phyloP scores from a whole-genome alignment of 202 grass and related monocot genomes.

The Carex arenaria region DNA sequence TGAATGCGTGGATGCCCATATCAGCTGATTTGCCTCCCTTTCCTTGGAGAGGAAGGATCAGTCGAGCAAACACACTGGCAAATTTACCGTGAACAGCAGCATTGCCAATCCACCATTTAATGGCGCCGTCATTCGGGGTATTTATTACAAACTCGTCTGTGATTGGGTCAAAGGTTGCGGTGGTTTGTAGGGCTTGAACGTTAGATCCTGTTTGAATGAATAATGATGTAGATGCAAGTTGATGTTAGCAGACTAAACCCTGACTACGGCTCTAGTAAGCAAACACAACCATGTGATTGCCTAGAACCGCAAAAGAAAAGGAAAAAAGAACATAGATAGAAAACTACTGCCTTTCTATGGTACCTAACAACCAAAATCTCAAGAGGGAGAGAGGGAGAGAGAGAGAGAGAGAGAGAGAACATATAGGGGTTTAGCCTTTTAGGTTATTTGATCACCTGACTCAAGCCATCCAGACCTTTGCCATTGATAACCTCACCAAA shows the following conservation, averaged over 20 bases:
- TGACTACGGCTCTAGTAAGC: background rate
- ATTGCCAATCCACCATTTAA: conserved; percentile 99
- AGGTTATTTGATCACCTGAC: background rate
- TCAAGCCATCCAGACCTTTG: background rate
- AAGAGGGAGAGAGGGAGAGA: too few relatives aligned
- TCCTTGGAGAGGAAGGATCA: conserved; percentile 86
- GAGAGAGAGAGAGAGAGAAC: too few relatives aligned
- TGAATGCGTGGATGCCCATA: conserved; percentile 94
- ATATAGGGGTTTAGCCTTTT: too few relatives aligned
- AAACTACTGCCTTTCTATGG: background rate
- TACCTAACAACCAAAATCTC: background rate
- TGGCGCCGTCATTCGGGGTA: conserved; percentile 95
- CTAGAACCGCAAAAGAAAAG: background rate
- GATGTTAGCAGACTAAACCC: background rate
- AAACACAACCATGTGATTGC: background rate
- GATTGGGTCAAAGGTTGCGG: conserved; percentile 92
- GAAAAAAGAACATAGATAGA: background rate
- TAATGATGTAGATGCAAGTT: background rate
- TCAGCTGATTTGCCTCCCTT: conserved; percentile 69
- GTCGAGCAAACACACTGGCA: conserved; percentile 84
- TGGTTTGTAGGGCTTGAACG: conserved; percentile 92
- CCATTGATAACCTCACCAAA: background rate
- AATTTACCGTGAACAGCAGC: conserved; percentile 90
- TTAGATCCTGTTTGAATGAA: conserved; percentile 59
- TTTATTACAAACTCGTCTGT: conserved; percentile 86